These are phyloP conservation scores for Pontederia paniculata DNA, from an alignment of 176 grass and related monocot genomes.

Conservation along the genomic window DNA sequence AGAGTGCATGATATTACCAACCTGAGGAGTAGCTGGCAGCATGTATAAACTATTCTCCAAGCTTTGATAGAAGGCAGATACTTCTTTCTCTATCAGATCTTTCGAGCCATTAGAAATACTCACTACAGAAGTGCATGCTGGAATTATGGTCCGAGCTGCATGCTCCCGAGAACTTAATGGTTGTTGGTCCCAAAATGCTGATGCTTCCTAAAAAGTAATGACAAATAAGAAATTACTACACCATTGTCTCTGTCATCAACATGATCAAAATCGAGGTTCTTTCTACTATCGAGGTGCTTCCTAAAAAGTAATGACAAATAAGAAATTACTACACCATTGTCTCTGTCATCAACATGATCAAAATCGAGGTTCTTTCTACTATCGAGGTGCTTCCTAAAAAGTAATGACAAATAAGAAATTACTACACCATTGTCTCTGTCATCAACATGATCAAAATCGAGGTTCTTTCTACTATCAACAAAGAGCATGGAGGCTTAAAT, in stretches of 20 bases:
- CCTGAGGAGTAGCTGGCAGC: conserved; percentile 84
- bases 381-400: conserved; percentile 79
- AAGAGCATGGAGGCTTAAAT: too few relatives aligned
- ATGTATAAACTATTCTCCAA: conserved; percentile 87
- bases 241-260: too few relatives aligned
- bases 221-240: neutral
- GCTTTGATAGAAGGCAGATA: conserved; percentile 71
- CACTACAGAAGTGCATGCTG: conserved; percentile 65
- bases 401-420: neutral
- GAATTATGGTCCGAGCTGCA: conserved; percentile 72
- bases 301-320: conserved; percentile 25
- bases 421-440: neutral
- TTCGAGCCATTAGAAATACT: conserved; percentile 81
- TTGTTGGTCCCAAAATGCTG: conserved; percentile 93
- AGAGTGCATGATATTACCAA: conserved; percentile 28
- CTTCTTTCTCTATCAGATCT: conserved; percentile 85
- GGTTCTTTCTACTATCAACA: too few relatives aligned
- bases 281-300: too few relatives aligned
- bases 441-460: too few relatives aligned
- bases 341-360: too few relatives aligned
- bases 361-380: too few relatives aligned
- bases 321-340: neutral
- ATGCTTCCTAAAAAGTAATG: conserved; percentile 55
- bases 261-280: too few relatives aligned
- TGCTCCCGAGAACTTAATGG: conserved; percentile 77